Evolutionary conservation across 176 grass and related monocot genomes (phyloP).

Genomic region (Oryza rufipogon): DNA sequence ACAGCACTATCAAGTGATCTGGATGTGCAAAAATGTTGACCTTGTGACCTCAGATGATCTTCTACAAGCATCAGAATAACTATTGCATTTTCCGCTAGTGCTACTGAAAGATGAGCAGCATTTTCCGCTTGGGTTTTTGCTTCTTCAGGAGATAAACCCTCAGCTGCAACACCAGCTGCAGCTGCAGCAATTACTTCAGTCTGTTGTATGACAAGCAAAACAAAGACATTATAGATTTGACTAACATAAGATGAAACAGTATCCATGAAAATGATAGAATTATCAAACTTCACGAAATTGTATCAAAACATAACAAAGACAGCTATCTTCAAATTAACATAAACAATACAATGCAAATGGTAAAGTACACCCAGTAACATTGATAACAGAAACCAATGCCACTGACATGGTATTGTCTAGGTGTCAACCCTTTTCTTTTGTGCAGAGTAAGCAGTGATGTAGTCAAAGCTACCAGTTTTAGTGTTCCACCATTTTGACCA

Average conservation of each 20-base stretch:
- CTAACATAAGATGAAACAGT: constrained; percentile 23
- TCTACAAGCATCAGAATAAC: constrained; percentile 98
- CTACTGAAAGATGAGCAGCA: constrained; percentile 95
- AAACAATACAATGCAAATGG: not conserved
- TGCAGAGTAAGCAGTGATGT: not conserved
- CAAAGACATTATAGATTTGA: constrained; percentile 30
- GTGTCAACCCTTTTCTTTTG: not conserved
- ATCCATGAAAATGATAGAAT: not conserved
- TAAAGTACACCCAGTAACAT: constrained; percentile 5
- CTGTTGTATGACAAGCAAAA: constrained; percentile 53
- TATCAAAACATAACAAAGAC: constrained; percentile 21
- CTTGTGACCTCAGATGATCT: constrained; percentile 95
- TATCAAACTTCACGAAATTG: constrained; percentile 5
- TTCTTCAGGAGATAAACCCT: constrained; percentile 88
- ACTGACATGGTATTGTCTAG: constrained; percentile 26
- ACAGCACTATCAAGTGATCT: constrained; percentile 46
- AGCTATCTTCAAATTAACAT: constrained; percentile 9
- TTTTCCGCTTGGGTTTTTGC: constrained; percentile 95
- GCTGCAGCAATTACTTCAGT: constrained; percentile 98
- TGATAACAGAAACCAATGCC: constrained; percentile 25
- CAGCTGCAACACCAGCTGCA: constrained; percentile 97
- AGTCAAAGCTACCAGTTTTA: constrained; percentile 32
- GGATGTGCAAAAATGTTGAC: constrained; percentile 69
- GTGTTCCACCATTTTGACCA: constrained; percentile 35
- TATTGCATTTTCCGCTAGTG: constrained; percentile 93